Evolutionary conservation across 257 asterid species (phyloP), one percentile per base, ranked within the genome.

Genomic region (Ballota nigra): DNA sequence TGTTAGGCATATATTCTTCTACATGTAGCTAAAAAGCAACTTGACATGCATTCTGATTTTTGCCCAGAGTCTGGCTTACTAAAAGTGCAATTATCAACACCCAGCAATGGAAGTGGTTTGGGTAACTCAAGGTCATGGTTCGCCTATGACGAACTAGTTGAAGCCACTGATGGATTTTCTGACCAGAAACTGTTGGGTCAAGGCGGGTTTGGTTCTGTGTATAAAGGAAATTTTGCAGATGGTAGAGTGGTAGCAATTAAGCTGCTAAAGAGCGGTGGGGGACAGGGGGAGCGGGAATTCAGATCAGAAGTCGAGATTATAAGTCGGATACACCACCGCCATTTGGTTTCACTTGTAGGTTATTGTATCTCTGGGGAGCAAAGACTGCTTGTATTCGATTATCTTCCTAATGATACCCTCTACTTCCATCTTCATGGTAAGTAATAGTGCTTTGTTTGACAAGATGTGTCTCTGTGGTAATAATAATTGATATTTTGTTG

Each of bases 381-480:
- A 70, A 89, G 98, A 87, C 82, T 95, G 76, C 97, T 92, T 18
- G 89, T 95, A 41, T 92, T 85, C 80, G 98, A 95, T 71, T 95
- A 84, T 73, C 84, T 92, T 53, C 87, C 97, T 41, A 92, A 95
- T 75, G 74, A 95, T 84, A 86, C 92, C 71, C 96, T 92, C 78
- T 82, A 95, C 84, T 92, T 86, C 86, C 98, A 95, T 79, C 97
- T 95, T 86, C 99, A 95, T 55, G 99, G 99, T 95, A 92, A 76
- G 5, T 57, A 26, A 38, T 61, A 33, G 70, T 58, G 63, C 38
- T 69, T 41, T 16, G 34, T 65, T 18, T 70, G 70, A 69, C 45
- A 77, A 26, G 31, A 20, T 71, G 61, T 45, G 47, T 65, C 62
- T 47, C 4, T 56, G 33, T 24, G 41, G 55, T 36, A 41, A 49